Evolutionary conservation across 345 rosid species (phyloP).

Genomic region (Carallia pectinifolia): DNA sequence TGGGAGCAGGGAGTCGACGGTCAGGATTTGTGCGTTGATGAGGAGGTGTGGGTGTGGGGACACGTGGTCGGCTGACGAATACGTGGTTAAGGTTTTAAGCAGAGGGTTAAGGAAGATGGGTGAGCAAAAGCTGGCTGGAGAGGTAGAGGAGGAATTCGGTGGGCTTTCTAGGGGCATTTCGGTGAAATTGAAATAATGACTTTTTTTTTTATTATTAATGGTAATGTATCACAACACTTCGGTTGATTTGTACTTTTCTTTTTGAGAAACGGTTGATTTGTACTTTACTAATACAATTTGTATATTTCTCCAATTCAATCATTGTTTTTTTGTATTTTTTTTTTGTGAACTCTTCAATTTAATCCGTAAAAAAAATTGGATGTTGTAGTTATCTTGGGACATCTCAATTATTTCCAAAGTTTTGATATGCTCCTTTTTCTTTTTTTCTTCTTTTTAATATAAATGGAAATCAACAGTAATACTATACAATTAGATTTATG

Average conservation of each 20-base stretch:
- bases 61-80: slow-evolving; percentile 58
- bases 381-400: no score
- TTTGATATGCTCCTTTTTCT: no score
- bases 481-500: no score
- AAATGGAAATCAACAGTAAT: no score
- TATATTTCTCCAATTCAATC: no score
- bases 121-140: slow-evolving; percentile 48
- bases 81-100: slow-evolving; percentile 51
- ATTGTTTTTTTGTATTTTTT: no score
- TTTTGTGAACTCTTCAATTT: no score
- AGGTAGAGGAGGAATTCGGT: slow-evolving; percentile 48
- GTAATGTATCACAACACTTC: neutral
- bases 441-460: no score
- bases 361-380: no score
- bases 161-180: slow-evolving; percentile 18
- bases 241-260: neutral
- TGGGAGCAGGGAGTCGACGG: slow-evolving; percentile 65
- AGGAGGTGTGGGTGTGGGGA: slow-evolving; percentile 63
- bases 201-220: neutral
- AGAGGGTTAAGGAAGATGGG: slow-evolving; percentile 65
- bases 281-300: neutral
- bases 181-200: slow-evolving; percentile 14
- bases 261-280: neutral
- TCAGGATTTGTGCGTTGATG: slow-evolving; percentile 63
- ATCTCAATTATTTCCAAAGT: no score